phyloP scores from a whole-genome alignment of 345 rosid species.

The Jatropha curcas region DNA sequence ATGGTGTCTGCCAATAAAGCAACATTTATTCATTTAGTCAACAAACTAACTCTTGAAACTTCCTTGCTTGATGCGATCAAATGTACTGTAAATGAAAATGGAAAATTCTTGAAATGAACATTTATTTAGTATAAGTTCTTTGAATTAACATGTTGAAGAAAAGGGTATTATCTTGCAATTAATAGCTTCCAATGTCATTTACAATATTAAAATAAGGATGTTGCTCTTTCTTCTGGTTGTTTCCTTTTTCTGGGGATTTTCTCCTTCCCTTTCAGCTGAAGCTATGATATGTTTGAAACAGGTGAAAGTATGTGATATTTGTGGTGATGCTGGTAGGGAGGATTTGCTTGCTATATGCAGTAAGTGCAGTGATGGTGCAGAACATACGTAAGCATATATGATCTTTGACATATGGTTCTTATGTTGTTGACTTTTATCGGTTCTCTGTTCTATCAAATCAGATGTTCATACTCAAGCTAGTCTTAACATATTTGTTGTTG shows the following conservation, averaged over 20 bases:
- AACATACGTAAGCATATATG: constrained; percentile 84
- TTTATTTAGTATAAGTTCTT: background rate
- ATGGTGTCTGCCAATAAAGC: background rate
- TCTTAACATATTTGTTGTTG: constrained; percentile 22
- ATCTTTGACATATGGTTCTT: constrained; percentile 8
- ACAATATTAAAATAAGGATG: background rate
- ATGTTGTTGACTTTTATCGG: background rate
- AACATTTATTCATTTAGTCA: background rate
- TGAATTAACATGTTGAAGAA: background rate
- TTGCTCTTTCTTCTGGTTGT: background rate
- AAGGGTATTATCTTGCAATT: background rate
- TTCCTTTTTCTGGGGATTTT: background rate
- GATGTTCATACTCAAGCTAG: constrained; percentile 6
- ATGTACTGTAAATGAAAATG: background rate
- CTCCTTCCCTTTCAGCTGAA: background rate
- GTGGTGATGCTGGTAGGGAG: constrained; percentile 99
- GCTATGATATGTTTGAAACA: constrained; percentile 35
- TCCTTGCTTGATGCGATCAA: background rate
- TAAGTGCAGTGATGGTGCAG: constrained; percentile 95
- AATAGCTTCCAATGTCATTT: no score
- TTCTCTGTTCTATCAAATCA: constrained; percentile 7
- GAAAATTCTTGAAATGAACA: background rate
- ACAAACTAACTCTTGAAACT: background rate
- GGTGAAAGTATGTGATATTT: constrained; percentile 99
- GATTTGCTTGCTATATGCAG: constrained; percentile 93